phyloP scores from a whole-genome alignment of 768 basidiomycete genomes.

The Rhizopogon sp. region DNA sequence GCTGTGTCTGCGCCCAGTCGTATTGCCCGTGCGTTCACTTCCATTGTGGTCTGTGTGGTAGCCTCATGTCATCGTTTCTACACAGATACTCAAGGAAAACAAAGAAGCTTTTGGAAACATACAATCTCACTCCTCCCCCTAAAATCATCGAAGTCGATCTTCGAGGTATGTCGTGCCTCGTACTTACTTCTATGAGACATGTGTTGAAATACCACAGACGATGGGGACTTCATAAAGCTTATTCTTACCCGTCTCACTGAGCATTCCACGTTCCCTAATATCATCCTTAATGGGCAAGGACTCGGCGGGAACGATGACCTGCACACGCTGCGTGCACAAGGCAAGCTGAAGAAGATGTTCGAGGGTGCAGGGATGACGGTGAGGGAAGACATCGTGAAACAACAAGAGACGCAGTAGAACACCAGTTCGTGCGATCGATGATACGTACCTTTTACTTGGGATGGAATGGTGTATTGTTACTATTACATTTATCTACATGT shows the following conservation, averaged over 20 bases:
- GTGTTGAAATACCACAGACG: conserved; percentile 35
- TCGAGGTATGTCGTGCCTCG: conserved; percentile 39
- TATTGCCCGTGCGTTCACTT: conserved; percentile 62
- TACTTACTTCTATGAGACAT: not conserved
- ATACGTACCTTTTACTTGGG: not conserved
- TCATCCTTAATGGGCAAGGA: conserved; percentile 57
- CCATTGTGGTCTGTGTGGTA: not conserved
- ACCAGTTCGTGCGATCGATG: not conserved
- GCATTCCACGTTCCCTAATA: conserved; percentile 72
- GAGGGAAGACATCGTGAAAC: conserved; percentile 10
- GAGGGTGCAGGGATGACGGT: conserved; percentile 42
- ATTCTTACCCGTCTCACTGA: conserved; percentile 62
- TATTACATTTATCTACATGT: not conserved
- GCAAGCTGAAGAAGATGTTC: conserved; percentile 38
- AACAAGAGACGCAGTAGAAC: conserved; percentile 1
- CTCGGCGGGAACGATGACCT: conserved; percentile 67
- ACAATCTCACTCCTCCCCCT: conserved; percentile 59
- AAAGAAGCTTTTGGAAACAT: conserved; percentile 48
- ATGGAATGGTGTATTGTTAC: not conserved
- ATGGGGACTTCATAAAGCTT: conserved; percentile 56
- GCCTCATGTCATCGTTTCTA: not conserved
- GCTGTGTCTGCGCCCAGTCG: conserved; percentile 37
- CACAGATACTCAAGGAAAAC: conserved; percentile 26
- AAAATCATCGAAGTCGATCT: conserved; percentile 73
- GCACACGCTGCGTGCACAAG: conserved; percentile 37